Evolutionary conservation across 179 eudicot genomes (phyloP).

Genomic region (Nepenthes alata): DNA sequence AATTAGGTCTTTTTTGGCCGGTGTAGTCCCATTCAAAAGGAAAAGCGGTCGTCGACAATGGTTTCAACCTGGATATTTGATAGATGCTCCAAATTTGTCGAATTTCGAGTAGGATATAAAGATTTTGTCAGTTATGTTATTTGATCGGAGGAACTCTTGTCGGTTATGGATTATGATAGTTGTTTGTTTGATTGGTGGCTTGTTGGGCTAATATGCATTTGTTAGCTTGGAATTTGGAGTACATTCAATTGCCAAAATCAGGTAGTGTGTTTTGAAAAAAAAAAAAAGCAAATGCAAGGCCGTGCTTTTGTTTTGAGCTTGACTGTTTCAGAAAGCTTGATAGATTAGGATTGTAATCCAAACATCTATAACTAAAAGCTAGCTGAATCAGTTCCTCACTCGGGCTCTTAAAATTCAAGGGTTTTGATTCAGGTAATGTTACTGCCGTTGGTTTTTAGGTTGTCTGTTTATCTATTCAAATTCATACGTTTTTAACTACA

Average conservation of each 20-base stretch:
- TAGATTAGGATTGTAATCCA: slow-evolving; percentile 10
- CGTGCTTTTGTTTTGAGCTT: slow-evolving; percentile 13
- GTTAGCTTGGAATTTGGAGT: background rate
- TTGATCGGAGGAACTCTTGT: background rate
- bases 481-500: background rate
- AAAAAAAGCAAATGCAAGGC: slow-evolving; percentile 10
- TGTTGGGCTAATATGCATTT: too few species aligned
- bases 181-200: too few species aligned
- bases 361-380: slow-evolving; percentile 6
- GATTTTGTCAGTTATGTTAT: too few species aligned
- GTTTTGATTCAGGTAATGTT: slow-evolving; percentile 29
- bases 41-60: too few species aligned
- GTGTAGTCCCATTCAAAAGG: too few species aligned
- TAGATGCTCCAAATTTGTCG: too few species aligned
- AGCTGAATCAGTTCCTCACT: background rate
- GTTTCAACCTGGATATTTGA: too few species aligned
- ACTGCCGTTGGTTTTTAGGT: too few species aligned
- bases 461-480: background rate
- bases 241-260: background rate
- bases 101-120: too few species aligned
- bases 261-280: background rate
- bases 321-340: slow-evolving; percentile 23
- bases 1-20: too few species aligned
- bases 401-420: slow-evolving; percentile 6
- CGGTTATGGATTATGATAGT: background rate